Conservation (phyloP, 768 basidiomycete genomes). For the Lactarius psammicola region DNA sequence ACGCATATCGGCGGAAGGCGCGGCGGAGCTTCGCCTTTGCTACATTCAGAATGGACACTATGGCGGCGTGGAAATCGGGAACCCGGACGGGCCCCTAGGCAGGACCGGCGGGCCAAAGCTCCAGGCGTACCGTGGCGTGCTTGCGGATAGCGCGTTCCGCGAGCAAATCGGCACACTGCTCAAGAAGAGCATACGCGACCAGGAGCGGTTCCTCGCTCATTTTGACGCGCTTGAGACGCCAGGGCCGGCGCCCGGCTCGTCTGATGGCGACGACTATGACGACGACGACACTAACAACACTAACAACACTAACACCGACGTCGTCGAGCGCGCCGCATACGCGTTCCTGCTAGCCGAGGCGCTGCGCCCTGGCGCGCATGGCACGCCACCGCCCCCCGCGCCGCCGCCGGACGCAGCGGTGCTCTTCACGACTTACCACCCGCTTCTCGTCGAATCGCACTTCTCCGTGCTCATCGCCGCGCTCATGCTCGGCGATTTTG, state of each 20-base stretch:
- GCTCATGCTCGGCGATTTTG: slow-evolving; percentile 76
- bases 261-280: background rate
- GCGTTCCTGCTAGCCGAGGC: slow-evolving; percentile 70
- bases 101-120: slow-evolving; percentile 55
- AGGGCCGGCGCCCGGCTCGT: slow-evolving; percentile 27
- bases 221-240: slow-evolving; percentile 69
- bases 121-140: slow-evolving; percentile 57
- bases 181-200: slow-evolving; percentile 78
- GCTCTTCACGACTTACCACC: slow-evolving; percentile 88
- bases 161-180: slow-evolving; percentile 60
- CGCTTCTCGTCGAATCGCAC: slow-evolving; percentile 83
- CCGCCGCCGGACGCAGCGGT: slow-evolving; percentile 47
- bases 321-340: slow-evolving; percentile 57
- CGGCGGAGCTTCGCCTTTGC: slow-evolving; percentile 70
- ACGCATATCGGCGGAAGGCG: slow-evolving; percentile 55
- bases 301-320: slow-evolving; percentile 32
- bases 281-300: slow-evolving; percentile 26
- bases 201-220: slow-evolving; percentile 78
- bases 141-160: slow-evolving; percentile 54
- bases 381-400: slow-evolving; percentile 34
- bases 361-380: slow-evolving; percentile 59
- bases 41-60: slow-evolving; percentile 73
- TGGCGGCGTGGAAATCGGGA: slow-evolving; percentile 83
- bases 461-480: slow-evolving; percentile 75
- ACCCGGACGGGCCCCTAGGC: slow-evolving; percentile 76